Percentiles rank a stretch among this genome's conserved stretches.
Evolutionary conservation across 495 filamentous ascomycete species (phyloP).

Genomic region (Penicillium desertorum): DNA sequence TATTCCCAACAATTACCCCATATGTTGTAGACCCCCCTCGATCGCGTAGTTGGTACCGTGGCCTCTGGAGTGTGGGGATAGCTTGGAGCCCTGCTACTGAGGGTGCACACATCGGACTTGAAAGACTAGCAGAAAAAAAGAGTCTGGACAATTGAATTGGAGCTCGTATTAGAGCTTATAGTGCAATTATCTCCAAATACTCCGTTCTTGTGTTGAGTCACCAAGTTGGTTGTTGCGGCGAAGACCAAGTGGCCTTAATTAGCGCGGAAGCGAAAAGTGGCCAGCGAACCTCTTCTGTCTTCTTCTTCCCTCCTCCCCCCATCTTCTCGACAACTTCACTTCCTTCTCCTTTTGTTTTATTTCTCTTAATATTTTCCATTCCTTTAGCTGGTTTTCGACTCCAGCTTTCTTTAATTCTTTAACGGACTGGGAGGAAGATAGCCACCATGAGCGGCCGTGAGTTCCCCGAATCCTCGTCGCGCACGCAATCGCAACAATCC

Average conservation of each 20-base stretch:
- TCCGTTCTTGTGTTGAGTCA: conserved; percentile 14
- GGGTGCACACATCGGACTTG: not conserved
- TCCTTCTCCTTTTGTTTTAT: conserved; percentile 39
- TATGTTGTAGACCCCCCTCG: conserved; percentile 1
- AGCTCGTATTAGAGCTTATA: not conserved
- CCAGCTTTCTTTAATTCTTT: conserved; percentile 45
- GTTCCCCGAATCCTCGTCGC: conserved; percentile 27
- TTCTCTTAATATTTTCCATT: conserved; percentile 45
- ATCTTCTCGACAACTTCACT: conserved; percentile 37
- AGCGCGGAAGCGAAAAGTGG: conserved; percentile 48
- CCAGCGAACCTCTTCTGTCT: conserved; percentile 43
- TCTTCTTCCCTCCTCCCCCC: conserved; percentile 37
- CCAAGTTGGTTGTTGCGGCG: conserved; percentile 19
- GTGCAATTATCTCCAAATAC: not conserved
- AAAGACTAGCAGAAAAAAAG: not conserved
- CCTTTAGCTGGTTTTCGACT: conserved; percentile 57
- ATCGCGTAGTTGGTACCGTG: conserved; percentile 13
- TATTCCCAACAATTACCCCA: not conserved
- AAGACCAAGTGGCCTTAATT: conserved; percentile 51
- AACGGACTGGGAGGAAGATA: conserved; percentile 37
- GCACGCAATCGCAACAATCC: conserved; percentile 40
- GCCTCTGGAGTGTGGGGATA: conserved; percentile 19
- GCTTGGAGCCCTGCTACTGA: not conserved
- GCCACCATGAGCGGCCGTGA: conserved; percentile 52
- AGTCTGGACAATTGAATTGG: conserved; percentile 1